Conservation (phyloP, 331 rosid species). For the Telfairia occidentalis region DNA sequence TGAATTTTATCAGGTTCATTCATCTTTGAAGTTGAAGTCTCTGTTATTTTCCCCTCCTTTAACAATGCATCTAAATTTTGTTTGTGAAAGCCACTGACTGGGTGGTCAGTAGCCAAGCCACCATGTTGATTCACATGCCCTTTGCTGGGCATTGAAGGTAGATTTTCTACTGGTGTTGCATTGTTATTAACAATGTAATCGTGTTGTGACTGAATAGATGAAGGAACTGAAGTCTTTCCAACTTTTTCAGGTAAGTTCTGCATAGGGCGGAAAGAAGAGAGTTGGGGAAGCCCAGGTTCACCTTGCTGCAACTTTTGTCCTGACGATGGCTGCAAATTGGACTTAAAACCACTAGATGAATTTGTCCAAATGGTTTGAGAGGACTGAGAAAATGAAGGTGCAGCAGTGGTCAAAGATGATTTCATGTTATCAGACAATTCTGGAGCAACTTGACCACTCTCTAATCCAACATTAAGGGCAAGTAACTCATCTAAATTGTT, state of each 20-base stretch:
- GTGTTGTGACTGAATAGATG: constrained; percentile 23
- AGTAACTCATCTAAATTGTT: constrained; percentile 37
- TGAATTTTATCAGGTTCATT: constrained; percentile 22
- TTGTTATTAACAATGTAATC: constrained; percentile 12
- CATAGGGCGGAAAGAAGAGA: constrained; percentile 16
- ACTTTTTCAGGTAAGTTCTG: constrained; percentile 21
- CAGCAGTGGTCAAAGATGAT: constrained; percentile 13
- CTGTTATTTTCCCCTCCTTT: constrained; percentile 19
- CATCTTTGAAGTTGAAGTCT: constrained; percentile 7
- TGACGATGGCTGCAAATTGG: constrained; percentile 17
- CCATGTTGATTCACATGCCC: constrained; percentile 21
- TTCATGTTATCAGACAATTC: constrained; percentile 15
- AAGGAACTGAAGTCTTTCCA: constrained; percentile 20
- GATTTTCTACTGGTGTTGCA: constrained; percentile 21
- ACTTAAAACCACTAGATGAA: constrained; percentile 22
- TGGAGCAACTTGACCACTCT: constrained; percentile 14
- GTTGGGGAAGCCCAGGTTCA: constrained; percentile 22
- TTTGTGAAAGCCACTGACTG: constrained; percentile 18
- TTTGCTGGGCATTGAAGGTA: constrained; percentile 11
- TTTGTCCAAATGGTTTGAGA: constrained; percentile 20
- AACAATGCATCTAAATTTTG: constrained; percentile 18
- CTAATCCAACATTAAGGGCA: constrained; percentile 22
- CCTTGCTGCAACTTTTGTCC: constrained; percentile 23
- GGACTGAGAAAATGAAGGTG: constrained; percentile 21
- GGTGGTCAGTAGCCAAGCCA: constrained; percentile 19